A percentile compares a stretch with the other conserved stretches of the same genome.
phyloP scores from a whole-genome alignment of 768 basidiomycete species.

The Suillus subluteus region DNA sequence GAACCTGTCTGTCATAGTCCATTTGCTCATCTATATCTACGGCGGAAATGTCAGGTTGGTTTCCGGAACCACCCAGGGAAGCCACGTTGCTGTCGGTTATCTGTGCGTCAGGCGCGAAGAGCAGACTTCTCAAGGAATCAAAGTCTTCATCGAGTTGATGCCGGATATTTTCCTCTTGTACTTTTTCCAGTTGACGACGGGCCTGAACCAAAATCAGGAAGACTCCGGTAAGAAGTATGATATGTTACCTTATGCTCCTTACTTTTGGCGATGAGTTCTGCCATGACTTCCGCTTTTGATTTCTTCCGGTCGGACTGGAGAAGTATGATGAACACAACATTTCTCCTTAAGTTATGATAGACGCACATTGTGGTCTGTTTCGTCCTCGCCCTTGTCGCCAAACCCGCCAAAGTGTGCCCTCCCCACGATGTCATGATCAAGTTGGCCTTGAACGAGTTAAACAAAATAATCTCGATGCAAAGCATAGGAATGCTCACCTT shows the following conservation, averaged over 20 bases:
- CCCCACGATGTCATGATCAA: conserved; percentile 68
- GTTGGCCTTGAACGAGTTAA: conserved; percentile 52
- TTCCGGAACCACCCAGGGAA: conserved; percentile 30
- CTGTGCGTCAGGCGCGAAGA: conserved; percentile 61
- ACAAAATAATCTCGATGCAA: background rate
- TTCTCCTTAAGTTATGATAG: conserved; percentile 11
- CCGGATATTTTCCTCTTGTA: conserved; percentile 83
- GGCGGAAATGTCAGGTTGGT: background rate
- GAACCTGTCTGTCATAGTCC: conserved; percentile 91
- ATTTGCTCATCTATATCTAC: conserved; percentile 46
- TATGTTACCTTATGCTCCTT: conserved; percentile 85
- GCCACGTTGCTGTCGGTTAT: conserved; percentile 42
- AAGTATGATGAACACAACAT: conserved; percentile 11
- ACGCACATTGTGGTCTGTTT: conserved; percentile 53
- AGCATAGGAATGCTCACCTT: conserved; percentile 37
- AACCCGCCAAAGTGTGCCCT: conserved; percentile 88
- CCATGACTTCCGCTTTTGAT: conserved; percentile 95
- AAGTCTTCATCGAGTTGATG: conserved; percentile 90
- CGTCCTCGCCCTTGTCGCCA: conserved; percentile 64
- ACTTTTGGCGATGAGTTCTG: conserved; percentile 96
- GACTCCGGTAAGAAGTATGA: background rate
- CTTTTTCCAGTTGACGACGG: conserved; percentile 85
- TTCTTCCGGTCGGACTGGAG: conserved; percentile 83
- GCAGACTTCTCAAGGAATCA: conserved; percentile 73
- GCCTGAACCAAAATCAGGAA: conserved; percentile 48